A percentile compares a stretch with the other conserved stretches of the same genome.
Evolutionary conservation across 495 filamentous ascomycete genomes (phyloP).

Genomic region (Neurospora sublineolata): DNA sequence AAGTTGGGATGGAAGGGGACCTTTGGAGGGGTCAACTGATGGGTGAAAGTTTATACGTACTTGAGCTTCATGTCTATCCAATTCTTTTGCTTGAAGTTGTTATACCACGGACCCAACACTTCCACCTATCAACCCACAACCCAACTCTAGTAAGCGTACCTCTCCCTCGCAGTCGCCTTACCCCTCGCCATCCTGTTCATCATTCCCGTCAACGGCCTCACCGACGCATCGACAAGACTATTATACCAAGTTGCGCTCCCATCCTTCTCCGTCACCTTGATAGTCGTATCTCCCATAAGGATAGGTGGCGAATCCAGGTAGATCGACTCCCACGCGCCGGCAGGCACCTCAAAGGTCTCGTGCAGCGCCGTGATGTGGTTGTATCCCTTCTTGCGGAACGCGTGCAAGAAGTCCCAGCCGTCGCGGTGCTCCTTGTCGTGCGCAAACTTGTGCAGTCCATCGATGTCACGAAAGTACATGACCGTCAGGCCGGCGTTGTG

Average conservation of each 20-base stretch:
- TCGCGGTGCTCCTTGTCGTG: conserved; percentile 33
- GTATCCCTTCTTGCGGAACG: not conserved
- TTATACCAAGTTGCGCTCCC: not conserved
- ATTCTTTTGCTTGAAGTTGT: not conserved
- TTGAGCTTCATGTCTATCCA: not conserved
- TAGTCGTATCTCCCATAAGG: conserved; percentile 2
- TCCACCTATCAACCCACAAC: not conserved
- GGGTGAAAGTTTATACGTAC: not conserved
- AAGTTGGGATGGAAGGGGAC: not conserved
- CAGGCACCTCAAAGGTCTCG: conserved; percentile 7
- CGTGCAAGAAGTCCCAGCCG: conserved; percentile 29
- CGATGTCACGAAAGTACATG: conserved; percentile 37
- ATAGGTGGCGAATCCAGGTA: conserved; percentile 13
- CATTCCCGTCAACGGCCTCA: not conserved
- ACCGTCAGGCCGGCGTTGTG: conserved; percentile 28
- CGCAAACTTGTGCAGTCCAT: conserved; percentile 40
- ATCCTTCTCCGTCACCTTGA: not conserved
- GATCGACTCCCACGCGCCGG: conserved; percentile 11
- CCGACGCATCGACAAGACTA: not conserved
- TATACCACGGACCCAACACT: not conserved
- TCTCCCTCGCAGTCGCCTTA: not conserved
- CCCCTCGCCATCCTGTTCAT: not conserved
- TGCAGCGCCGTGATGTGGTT: conserved; percentile 3
- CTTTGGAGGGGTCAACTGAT: not conserved
- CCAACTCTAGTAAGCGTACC: not conserved